A percentile compares a stretch with the other conserved stretches of the same genome.
These are phyloP conservation scores for Bruguiera parviflora DNA, from an alignment of 345 rosid genomes.

Conservation along the genomic window DNA sequence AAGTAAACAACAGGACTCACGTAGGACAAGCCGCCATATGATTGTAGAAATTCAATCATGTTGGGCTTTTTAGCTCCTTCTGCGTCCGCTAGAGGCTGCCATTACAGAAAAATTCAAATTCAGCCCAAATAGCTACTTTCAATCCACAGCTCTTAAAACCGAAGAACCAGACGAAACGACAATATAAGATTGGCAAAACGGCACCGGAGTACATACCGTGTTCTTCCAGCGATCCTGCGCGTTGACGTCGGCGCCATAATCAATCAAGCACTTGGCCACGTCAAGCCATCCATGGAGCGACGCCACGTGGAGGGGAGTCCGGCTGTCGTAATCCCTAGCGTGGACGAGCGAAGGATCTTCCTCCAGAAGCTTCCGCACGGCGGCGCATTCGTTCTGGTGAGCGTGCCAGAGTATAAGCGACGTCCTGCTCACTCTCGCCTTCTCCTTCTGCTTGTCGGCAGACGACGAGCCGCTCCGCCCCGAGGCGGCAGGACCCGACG, in stretches of 20 bases:
- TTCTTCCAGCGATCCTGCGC: conserved; percentile 99
- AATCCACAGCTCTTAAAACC: not conserved
- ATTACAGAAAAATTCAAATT: too few relatives aligned
- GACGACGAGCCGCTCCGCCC: conserved; percentile 15
- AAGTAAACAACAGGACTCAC: conserved; percentile 46
- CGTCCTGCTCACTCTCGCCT: conserved; percentile 96
- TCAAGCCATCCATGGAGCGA: conserved; percentile 96
- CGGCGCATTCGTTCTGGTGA: conserved; percentile 84
- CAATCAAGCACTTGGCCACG: conserved; percentile 79
- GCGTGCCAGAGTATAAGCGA: conserved; percentile 97
- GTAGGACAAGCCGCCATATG: conserved; percentile 85
- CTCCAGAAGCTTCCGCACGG: conserved; percentile 87
- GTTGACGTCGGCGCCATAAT: conserved; percentile 94
- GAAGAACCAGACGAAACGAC: not conserved
- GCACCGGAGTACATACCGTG: conserved; percentile 44
- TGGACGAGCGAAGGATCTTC: conserved; percentile 81
- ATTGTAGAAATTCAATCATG: conserved; percentile 72
- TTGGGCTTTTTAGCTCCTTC: conserved; percentile 84
- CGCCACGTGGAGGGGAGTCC: conserved; percentile 95
- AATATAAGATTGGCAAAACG: not conserved
- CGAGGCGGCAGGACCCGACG: not conserved
- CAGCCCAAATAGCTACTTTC: not conserved
- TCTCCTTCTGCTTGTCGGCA: conserved; percentile 81
- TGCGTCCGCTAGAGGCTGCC: conserved; percentile 95
- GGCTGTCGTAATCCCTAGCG: conserved; percentile 87